Conservation (phyloP, 2,329 filamentous ascomycete genomes). For the Xylaria sp. region DNA sequence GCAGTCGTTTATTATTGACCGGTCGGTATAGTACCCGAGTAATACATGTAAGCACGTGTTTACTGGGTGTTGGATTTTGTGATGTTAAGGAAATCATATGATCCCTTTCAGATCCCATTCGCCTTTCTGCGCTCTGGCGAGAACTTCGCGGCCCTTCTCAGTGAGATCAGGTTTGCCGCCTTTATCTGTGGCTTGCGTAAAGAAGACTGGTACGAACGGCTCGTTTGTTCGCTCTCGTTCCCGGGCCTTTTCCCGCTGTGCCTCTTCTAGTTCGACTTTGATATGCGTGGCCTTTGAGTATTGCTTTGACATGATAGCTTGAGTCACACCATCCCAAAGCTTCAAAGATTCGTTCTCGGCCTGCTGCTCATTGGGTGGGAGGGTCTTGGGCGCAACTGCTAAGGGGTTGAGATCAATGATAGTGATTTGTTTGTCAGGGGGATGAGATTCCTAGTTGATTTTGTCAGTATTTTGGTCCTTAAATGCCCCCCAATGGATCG, state of each 20-base stretch:
- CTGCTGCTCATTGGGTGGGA: slow-evolving; percentile 82
- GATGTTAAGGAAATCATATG: slow-evolving; percentile 43
- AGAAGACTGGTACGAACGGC: slow-evolving; percentile 89
- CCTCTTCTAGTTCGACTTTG: slow-evolving; percentile 93
- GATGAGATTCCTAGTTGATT: slow-evolving; percentile 55
- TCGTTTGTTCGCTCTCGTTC: slow-evolving; percentile 76
- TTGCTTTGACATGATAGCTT: slow-evolving; percentile 85
- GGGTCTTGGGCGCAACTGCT: slow-evolving; percentile 78
- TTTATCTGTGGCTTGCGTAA: slow-evolving; percentile 70
- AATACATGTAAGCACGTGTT: slow-evolving; percentile 19
- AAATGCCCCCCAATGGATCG: neutral
- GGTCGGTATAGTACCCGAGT: slow-evolving; percentile 15
- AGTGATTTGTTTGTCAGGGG: slow-evolving; percentile 71
- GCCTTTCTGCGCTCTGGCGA: slow-evolving; percentile 63
- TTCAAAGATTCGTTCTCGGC: slow-evolving; percentile 88
- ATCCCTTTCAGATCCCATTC: slow-evolving; percentile 64
- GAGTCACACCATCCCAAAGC: slow-evolving; percentile 89
- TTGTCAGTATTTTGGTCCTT: slow-evolving; percentile 28
- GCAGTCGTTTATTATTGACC: slow-evolving; percentile 7
- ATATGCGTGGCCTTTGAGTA: slow-evolving; percentile 84
- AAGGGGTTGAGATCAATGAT: slow-evolving; percentile 92
- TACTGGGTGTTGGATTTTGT: slow-evolving; percentile 7
- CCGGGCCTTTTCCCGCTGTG: slow-evolving; percentile 84
- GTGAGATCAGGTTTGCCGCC: slow-evolving; percentile 67
- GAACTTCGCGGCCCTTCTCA: slow-evolving; percentile 62